A percentile compares a stretch with the other conserved stretches of the same genome.
phyloP scores from a whole-genome alignment of 305 asterid species.

The Nicotiana rustica region DNA sequence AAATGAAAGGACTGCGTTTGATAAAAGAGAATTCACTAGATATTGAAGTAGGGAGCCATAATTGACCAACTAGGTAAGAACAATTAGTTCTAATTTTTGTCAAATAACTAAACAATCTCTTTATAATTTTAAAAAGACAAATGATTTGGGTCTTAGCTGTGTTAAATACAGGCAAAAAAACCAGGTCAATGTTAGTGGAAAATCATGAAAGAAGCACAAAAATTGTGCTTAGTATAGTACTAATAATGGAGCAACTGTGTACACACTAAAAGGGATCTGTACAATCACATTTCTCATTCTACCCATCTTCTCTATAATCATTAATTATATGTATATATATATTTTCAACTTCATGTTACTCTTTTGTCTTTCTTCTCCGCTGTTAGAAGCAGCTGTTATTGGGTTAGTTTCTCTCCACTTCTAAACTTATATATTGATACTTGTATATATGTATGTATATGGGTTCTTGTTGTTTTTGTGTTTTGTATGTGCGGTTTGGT shows the following conservation, averaged over 20 bases:
- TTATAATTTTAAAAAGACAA: neutral
- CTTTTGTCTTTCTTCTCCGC: neutral
- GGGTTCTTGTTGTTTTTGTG: neutral
- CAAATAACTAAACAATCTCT: constrained; percentile 20
- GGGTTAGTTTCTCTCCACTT: neutral
- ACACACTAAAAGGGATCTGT: constrained; percentile 27
- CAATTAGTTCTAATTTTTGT: constrained; percentile 21
- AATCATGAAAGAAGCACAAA: constrained; percentile 24
- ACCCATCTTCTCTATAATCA: constrained; percentile 9
- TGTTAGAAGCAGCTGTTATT: neutral
- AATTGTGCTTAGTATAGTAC: neutral
- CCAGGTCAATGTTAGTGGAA: neutral
- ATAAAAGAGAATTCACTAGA: neutral
- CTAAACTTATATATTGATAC: too few relatives aligned
- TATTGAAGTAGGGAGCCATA: neutral
- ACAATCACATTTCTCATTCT: constrained; percentile 26
- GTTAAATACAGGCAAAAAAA: neutral
- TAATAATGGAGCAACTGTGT: neutral
- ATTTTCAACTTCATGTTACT: constrained; percentile 1
- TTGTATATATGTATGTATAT: neutral
- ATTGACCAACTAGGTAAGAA: neutral
- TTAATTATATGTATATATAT: neutral
- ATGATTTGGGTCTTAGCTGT: constrained; percentile 20
- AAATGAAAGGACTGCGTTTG: too few relatives aligned
- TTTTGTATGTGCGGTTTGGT: neutral